Evolutionary conservation across 75 land plant species (phyloP).

Genomic region (Cryptomeria japonica): DNA sequence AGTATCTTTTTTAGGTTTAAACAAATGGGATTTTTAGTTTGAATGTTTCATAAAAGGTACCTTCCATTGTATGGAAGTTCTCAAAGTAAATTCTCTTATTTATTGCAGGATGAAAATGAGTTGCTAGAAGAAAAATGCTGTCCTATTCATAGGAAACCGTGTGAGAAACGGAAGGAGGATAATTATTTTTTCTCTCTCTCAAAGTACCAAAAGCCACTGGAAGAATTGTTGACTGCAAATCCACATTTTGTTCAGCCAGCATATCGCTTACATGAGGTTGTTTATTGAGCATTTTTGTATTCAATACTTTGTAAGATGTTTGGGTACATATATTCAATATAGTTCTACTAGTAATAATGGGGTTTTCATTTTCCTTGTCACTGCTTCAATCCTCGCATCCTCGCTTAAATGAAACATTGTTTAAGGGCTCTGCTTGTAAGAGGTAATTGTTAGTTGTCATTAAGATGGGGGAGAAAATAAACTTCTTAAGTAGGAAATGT

Average conservation of each 20-base stretch:
- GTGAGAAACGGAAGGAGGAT: slow-evolving; percentile 81
- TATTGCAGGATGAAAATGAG: slow-evolving; percentile 90
- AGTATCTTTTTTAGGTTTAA: not conserved
- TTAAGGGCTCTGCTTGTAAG: not conserved
- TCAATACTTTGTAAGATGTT: not conserved
- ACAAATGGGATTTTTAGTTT: not conserved
- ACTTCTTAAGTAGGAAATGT: too few relatives aligned
- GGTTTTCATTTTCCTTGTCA: not conserved
- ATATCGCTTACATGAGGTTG: slow-evolving; percentile 92
- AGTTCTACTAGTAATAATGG: not conserved
- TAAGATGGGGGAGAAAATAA: not conserved
- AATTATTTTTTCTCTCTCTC: slow-evolving; percentile 97
- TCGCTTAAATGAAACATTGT: not conserved
- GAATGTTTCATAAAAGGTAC: not conserved
- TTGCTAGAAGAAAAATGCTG: slow-evolving; percentile 80
- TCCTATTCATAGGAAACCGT: slow-evolving; percentile 90
- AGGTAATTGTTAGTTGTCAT: not conserved
- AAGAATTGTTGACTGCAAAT: slow-evolving; percentile 62
- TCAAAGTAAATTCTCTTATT: not conserved
- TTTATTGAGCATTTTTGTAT: not conserved
- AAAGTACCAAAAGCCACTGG: slow-evolving; percentile 81
- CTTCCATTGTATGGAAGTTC: not conserved
- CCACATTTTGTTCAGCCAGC: slow-evolving; percentile 93
- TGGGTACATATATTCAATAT: not conserved
- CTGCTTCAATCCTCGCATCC: not conserved